phyloP scores from a whole-genome alignment of 169 alveolate species.

The Plasmodium chabaudi region DNA sequence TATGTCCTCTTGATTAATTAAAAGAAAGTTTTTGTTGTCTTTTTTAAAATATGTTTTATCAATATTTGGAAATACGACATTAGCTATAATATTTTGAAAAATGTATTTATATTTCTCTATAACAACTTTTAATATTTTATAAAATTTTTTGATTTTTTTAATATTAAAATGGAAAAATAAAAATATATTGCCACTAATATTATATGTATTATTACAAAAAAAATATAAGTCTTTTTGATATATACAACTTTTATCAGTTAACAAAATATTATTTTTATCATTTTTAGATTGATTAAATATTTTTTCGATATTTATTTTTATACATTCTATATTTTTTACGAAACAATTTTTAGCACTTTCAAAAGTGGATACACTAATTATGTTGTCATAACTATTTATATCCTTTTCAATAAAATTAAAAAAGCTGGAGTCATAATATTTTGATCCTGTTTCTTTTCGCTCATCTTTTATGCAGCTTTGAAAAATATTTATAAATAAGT shows the following conservation, averaged over 20 bases:
- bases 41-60: not conserved
- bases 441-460: not conserved
- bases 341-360: not conserved
- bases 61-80: slow-evolving; percentile 1
- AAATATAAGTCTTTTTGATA: not conserved
- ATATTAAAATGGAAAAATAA: slow-evolving; percentile 29
- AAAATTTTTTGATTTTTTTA: slow-evolving; percentile 50
- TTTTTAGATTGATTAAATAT: not conserved
- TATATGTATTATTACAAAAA: not conserved
- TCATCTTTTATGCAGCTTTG: not conserved
- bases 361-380: not conserved
- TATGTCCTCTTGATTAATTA: not conserved
- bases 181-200: slow-evolving; percentile 1
- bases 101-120: slow-evolving; percentile 20
- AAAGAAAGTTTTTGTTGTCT: not conserved
- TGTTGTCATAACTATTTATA: not conserved
- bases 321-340: slow-evolving; percentile 10
- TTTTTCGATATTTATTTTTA: slow-evolving; percentile 25
- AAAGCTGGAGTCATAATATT: slow-evolving; percentile 35
- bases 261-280: not conserved
- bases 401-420: slow-evolving; percentile 34
- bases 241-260: slow-evolving; percentile 39
- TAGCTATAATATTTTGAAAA: slow-evolving; percentile 2
- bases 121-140: slow-evolving; percentile 28
- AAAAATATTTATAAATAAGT: slow-evolving; percentile 19